phyloP scores from a whole-genome alignment of 202 grass and related monocot genomes.

The Bolboschoenoplectus hybrid region DNA sequence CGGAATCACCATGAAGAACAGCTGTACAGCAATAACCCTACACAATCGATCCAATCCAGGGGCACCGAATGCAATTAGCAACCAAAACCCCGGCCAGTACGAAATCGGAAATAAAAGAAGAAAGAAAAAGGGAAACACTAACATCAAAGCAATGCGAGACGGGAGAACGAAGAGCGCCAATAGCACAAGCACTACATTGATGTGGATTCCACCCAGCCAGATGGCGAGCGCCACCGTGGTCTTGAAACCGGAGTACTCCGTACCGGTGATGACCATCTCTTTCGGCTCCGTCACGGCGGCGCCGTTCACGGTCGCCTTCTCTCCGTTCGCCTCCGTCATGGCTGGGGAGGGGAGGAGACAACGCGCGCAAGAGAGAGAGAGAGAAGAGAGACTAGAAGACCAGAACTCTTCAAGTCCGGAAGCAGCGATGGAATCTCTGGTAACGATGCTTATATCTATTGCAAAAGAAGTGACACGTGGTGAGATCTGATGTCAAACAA shows the following conservation, averaged over 20 bases:
- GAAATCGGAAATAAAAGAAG: background rate
- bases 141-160: slow-evolving; percentile 65
- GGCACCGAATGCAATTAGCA: background rate
- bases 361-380: background rate
- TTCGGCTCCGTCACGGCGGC: slow-evolving; percentile 23
- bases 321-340: slow-evolving; percentile 48
- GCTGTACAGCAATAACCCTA: slow-evolving; percentile 71
- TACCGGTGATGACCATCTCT: slow-evolving; percentile 57
- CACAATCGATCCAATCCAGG: background rate
- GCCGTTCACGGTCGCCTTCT: slow-evolving; percentile 31
- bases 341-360: background rate
- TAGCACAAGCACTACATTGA: slow-evolving; percentile 71
- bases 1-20: slow-evolving; percentile 82
- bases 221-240: slow-evolving; percentile 71
- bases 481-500: background rate
- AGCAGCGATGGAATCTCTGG: background rate
- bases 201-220: slow-evolving; percentile 90
- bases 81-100: background rate
- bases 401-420: background rate
- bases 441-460: background rate
- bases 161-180: slow-evolving; percentile 75
- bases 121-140: background rate
- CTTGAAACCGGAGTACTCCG: slow-evolving; percentile 55
- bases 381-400: background rate
- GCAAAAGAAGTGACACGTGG: background rate